Evolutionary conservation across 1,284 basidiomycete species (phyloP), one percentile per base, ranked within the genome.

Genomic region (Tilletia setariae): DNA sequence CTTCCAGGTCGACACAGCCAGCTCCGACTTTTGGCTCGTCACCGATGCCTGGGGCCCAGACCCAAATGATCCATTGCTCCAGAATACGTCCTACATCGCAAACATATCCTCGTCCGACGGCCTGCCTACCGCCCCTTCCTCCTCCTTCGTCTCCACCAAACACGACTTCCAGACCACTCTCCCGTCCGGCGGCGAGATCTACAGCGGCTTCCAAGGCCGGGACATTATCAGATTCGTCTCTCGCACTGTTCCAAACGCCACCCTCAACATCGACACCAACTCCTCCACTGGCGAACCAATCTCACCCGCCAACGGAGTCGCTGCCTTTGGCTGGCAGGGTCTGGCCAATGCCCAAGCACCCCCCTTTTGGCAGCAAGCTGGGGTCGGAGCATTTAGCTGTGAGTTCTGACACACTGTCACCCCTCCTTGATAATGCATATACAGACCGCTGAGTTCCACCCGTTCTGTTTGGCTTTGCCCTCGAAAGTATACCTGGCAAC

Each of bases 341-440:
- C 79, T 85, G 13, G 80, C 84, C 4, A 78, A 81, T 4, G 83
- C 80, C 15, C 74, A 78, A 19, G 83, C 87, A 0, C 84, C 84
- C 0, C 91, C 91, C 0, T 90, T 92, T 80, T 91, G 90, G 90
- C 83, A 90, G 79, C 82, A 25, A n/a, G 32, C 56, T 16, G 56
- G 56, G 1, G 56, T 30, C 28, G n/a, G n/a, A 16, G n/a, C 35
- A 13, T 61, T 61, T 30, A 35, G 56, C n/a, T 21, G 56, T 61
- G 56, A 61, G 56, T 61, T 16, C 30, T 13, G 9, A 11, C 21
- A 8, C 23, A 15, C 2, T 23, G 11, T 2, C 49, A n/a, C 23
- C 15, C 15, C 49, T 53, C 19, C 15, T 23, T 6, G 53, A n/a
- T 59, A 59, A 4, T 23, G 49, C 23, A 19, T 23, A 15, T 53